Percentiles rank a stretch among this genome's conserved stretches.
These are phyloP conservation scores for Hemileia vastatrix DNA, from an alignment of 1,284 basidiomycete species.

Conservation along the genomic window DNA sequence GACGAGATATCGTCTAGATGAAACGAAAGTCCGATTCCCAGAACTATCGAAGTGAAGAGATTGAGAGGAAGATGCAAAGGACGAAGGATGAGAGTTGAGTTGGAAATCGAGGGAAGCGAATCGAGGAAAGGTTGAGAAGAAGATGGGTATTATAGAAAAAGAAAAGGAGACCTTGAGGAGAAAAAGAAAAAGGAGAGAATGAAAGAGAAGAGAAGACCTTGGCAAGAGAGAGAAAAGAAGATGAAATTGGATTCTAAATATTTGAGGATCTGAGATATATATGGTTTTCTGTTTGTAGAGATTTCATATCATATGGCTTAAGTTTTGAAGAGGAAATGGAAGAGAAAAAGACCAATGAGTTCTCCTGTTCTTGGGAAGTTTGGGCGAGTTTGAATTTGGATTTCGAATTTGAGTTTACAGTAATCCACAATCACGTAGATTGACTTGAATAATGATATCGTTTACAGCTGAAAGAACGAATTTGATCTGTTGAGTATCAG, in stretches of 20 bases:
- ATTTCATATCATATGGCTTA: background rate
- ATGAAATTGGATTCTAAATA: slow-evolving; percentile 29
- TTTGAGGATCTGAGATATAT: too few relatives aligned
- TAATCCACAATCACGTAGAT: slow-evolving; percentile 47
- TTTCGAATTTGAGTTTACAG: slow-evolving; percentile 33
- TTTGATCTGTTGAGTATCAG: slow-evolving; percentile 50
- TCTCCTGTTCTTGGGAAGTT: background rate
- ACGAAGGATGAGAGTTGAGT: too few relatives aligned
- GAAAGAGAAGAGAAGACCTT: slow-evolving; percentile 26
- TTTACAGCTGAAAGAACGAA: slow-evolving; percentile 53
- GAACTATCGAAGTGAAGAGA: too few relatives aligned
- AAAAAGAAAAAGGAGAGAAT: slow-evolving; percentile 24
- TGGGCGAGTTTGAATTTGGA: background rate
- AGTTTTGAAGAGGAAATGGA: background rate
- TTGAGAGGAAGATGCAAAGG: too few relatives aligned
- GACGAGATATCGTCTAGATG: too few relatives aligned
- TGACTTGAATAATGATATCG: slow-evolving; percentile 49
- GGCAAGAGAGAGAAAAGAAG: background rate
- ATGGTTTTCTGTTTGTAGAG: background rate
- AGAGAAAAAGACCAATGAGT: background rate
- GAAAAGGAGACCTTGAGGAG: slow-evolving; percentile 16
- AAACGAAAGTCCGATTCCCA: too few relatives aligned
- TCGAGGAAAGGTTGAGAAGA: too few relatives aligned
- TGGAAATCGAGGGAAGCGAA: too few relatives aligned
- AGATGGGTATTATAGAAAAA: too few relatives aligned